phyloP scores from a whole-genome alignment of 768 basidiomycete genomes.

The Phylloporus rhodoxanthus region DNA sequence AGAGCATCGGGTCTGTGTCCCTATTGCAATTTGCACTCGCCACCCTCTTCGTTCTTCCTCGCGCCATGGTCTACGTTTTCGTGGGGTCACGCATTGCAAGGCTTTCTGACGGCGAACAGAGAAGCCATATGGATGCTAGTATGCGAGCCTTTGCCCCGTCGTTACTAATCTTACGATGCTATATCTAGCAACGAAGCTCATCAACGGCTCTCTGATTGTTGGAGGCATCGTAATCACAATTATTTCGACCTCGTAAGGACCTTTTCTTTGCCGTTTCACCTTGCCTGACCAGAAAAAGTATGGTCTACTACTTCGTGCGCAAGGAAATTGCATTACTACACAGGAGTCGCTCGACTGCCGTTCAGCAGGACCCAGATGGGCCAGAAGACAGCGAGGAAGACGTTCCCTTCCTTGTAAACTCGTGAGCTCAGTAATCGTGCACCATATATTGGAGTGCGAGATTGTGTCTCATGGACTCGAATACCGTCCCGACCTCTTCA shows the following conservation, averaged over 20 bases:
- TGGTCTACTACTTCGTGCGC: slow-evolving; percentile 61
- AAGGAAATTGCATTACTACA: slow-evolving; percentile 52
- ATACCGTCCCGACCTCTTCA: not conserved
- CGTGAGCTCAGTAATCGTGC: not conserved
- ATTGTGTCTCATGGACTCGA: not conserved
- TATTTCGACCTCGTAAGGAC: slow-evolving; percentile 60
- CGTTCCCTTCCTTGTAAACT: slow-evolving; percentile 41
- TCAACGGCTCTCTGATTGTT: slow-evolving; percentile 56
- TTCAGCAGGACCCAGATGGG: slow-evolving; percentile 54
- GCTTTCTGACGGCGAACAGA: slow-evolving; percentile 70
- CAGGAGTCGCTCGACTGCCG: slow-evolving; percentile 42
- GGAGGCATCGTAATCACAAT: slow-evolving; percentile 55
- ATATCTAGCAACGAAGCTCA: slow-evolving; percentile 50
- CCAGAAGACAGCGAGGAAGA: slow-evolving; percentile 59
- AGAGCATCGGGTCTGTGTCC: slow-evolving; percentile 71
- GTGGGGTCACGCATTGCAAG: slow-evolving; percentile 71
- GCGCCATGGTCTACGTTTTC: slow-evolving; percentile 66
- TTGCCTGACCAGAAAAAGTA: slow-evolving; percentile 36
- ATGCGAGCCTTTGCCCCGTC: slow-evolving; percentile 16
- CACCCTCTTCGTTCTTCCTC: slow-evolving; percentile 66
- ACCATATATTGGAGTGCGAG: not conserved
- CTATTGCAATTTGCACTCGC: slow-evolving; percentile 74
- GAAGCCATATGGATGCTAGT: slow-evolving; percentile 74
- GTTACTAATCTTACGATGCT: slow-evolving; percentile 8
- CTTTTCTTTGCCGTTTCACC: slow-evolving; percentile 4